phyloP scores from a whole-genome alignment of 768 basidiomycete genomes.

The Terana coerulea region DNA sequence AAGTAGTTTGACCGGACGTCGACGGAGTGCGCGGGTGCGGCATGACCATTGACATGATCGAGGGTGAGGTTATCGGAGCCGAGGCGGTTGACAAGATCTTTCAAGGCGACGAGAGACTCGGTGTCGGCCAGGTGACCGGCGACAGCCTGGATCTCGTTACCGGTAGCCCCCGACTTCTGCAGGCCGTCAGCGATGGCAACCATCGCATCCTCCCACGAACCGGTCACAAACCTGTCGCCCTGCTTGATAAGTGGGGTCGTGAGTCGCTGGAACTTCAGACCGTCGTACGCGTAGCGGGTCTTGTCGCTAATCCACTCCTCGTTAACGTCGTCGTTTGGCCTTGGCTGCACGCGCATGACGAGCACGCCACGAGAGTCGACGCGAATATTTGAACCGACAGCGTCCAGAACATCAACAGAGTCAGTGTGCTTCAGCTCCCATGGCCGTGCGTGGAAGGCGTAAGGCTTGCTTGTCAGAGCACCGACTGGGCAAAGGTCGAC shows the following conservation, averaged over 20 bases:
- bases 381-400: conserved; percentile 93
- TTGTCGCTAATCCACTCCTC: conserved; percentile 99
- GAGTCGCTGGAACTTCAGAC: conserved; percentile 90
- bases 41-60: conserved; percentile 67
- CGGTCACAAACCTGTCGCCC: conserved; percentile 89
- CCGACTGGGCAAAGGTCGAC: conserved; percentile 98
- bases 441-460: conserved; percentile 94
- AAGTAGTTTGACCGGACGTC: conserved; percentile 96
- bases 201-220: conserved; percentile 90
- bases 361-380: conserved; percentile 93
- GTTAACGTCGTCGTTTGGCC: conserved; percentile 96
- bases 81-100: conserved; percentile 88
- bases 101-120: conserved; percentile 88
- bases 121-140: conserved; percentile 93
- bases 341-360: conserved; percentile 96
- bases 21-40: conserved; percentile 73
- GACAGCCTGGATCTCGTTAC: conserved; percentile 92
- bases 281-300: conserved; percentile 95
- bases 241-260: conserved; percentile 87
- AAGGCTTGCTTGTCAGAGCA: conserved; percentile 96
- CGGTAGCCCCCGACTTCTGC: conserved; percentile 71
- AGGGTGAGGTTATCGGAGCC: conserved; percentile 92
- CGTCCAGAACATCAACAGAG: conserved; percentile 92
- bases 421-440: conserved; percentile 99
- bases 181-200: conserved; percentile 76